A percentile compares a stretch with the other conserved stretches of the same genome.
These are phyloP conservation scores for Boletus huronensis DNA, from an alignment of 768 basidiomycete genomes.

Conservation along the genomic window DNA sequence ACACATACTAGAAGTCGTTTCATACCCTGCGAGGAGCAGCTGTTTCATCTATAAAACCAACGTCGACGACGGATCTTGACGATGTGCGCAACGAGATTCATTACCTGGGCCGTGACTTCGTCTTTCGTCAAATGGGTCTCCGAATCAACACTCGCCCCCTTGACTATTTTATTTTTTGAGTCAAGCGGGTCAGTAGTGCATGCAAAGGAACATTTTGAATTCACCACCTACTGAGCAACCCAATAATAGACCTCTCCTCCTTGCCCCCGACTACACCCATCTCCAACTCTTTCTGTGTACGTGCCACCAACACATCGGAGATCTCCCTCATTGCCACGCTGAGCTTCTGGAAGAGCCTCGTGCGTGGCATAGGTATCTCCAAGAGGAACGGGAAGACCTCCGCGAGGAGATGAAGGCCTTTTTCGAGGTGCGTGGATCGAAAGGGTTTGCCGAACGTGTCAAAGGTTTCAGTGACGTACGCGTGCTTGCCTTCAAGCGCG, in stretches of 20 bases:
- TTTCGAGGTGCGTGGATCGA: slow-evolving; percentile 21
- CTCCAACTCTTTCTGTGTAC: slow-evolving; percentile 33
- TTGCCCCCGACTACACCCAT: slow-evolving; percentile 13
- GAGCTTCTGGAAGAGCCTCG: slow-evolving; percentile 26
- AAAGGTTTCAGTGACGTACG: slow-evolving; percentile 40
- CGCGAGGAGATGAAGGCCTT: slow-evolving; percentile 34
- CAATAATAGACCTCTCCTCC: slow-evolving; percentile 27
- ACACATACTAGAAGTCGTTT: slow-evolving; percentile 20
- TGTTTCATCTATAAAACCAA: slow-evolving; percentile 12
- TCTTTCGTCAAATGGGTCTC: slow-evolving; percentile 23
- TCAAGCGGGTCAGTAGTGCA: not conserved
- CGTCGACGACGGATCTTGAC: not conserved
- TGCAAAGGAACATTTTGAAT: slow-evolving; percentile 13
- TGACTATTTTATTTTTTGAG: slow-evolving; percentile 30
- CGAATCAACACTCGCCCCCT: slow-evolving; percentile 28
- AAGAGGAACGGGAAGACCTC: slow-evolving; percentile 35
- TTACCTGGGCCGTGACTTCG: slow-evolving; percentile 27
- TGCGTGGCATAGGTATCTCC: slow-evolving; percentile 35
- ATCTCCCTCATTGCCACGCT: slow-evolving; percentile 36
- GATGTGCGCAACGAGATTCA: too few relatives aligned
- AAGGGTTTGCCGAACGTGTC: slow-evolving; percentile 31
- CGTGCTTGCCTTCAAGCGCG: slow-evolving; percentile 44
- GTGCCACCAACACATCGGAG: slow-evolving; percentile 36
- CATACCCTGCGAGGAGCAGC: slow-evolving; percentile 19
- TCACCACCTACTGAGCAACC: slow-evolving; percentile 17